Evolutionary conservation across 768 basidiomycete genomes (phyloP).

Genomic region (Serendipita indica): DNA sequence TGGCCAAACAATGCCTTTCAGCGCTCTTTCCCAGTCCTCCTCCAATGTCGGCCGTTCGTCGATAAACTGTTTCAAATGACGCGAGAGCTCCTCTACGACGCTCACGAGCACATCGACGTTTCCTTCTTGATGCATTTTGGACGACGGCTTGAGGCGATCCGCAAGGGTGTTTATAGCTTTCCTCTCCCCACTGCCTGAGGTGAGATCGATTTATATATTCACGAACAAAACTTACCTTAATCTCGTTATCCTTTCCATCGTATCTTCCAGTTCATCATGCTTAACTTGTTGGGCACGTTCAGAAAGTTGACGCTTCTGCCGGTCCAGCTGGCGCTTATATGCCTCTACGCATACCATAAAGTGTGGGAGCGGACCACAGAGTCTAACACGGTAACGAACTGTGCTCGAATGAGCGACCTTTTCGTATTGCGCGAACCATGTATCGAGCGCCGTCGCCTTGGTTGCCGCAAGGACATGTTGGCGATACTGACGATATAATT

Average conservation of each 20-base stretch:
- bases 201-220: neutral
- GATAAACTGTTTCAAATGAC: neutral
- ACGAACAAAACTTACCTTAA: neutral
- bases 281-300: neutral
- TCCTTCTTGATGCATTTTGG: neutral
- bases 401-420: neutral
- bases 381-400: too few species aligned
- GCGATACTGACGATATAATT: neutral
- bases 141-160: neutral
- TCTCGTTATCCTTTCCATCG: neutral
- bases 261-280: neutral
- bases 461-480: neutral
- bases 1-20: constrained; percentile 23
- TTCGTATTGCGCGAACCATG: neutral
- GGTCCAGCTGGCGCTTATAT: neutral
- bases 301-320: neutral
- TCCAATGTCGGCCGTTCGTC: constrained; percentile 15
- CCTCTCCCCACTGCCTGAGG: neutral
- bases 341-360: neutral
- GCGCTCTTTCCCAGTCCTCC: constrained; percentile 21
- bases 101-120: neutral
- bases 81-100: neutral
- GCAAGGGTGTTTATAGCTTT: neutral
- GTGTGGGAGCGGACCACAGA: neutral
- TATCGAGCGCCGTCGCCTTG: neutral